phyloP scores from a whole-genome alignment of 2,329 filamentous ascomycete species.

The Ophiognomonia clavigignenti-juglandacearum region DNA sequence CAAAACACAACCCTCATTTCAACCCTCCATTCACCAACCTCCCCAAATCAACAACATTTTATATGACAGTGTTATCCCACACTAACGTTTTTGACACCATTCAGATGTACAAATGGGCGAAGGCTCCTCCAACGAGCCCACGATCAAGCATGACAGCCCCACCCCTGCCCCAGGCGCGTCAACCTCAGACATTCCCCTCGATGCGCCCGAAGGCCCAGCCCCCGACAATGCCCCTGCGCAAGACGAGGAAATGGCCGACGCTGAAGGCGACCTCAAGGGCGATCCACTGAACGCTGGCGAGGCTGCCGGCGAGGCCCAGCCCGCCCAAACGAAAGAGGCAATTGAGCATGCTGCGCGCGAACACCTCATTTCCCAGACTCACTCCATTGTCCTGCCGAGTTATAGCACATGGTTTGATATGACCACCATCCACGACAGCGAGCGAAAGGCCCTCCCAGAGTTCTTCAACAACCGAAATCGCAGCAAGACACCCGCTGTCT shows the following conservation, averaged over 20 bases:
- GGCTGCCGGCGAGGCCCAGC: conserved; percentile 39
- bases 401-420: conserved; percentile 99
- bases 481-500: conserved; percentile 94
- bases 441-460: conserved; percentile 91
- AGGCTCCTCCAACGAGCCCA: conserved; percentile 37
- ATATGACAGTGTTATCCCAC: background rate
- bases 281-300: conserved; percentile 39
- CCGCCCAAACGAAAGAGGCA: conserved; percentile 67
- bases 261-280: conserved; percentile 36
- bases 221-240: conserved; percentile 58
- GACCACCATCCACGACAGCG: conserved; percentile 83
- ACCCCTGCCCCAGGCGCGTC: conserved; percentile 51
- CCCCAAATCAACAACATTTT: background rate
- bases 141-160: conserved; percentile 57
- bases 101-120: conserved; percentile 63
- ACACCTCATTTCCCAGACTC: conserved; percentile 88
- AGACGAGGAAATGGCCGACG: conserved; percentile 77
- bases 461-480: conserved; percentile 98
- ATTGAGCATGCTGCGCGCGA: conserved; percentile 84
- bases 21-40: background rate
- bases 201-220: conserved; percentile 62
- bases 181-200: conserved; percentile 58
- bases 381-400: conserved; percentile 92
- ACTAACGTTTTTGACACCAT: background rate
- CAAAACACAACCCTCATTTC: background rate